Evolutionary conservation across 78 protist species (phyloP), one percentile per base, ranked within the genome.

Genomic region (Dictyostelium brefeldianum): DNA sequence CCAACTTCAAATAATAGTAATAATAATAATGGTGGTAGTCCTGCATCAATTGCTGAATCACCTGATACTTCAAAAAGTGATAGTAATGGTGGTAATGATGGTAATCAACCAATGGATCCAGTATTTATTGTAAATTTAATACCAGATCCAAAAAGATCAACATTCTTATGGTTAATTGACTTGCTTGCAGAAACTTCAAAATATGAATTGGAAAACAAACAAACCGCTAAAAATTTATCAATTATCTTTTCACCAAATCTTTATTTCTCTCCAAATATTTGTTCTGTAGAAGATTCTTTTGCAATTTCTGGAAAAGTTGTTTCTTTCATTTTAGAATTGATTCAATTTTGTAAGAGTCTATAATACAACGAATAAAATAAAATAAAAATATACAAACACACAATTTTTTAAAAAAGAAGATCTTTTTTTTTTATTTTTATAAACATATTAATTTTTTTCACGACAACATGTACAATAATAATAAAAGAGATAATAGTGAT

Each of bases 161-260:
- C 79, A 10, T 83, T 83, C 56, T 79, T 83, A 11, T 83, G 91
- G 91, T 22, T 83, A 9, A 62, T 83, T 6, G 78, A 83, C 22
- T 25, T 83, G 10, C 41, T 83, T 5, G 67, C 91, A 18, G 22
- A 27, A 4, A 57, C 73, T 14, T 31, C 91, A 12, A 54, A 43
- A 14, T 27, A 71, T 56, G 91, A 69, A 51, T 18, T 6, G 4
- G 22, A 25, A 54, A 83, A 69, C 51, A 83, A 83, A 83, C 71
- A 71, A 81, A 54, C 41, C 17, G 20, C 56, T n/a, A 83, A 83
- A 43, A 69, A 36, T 43, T 25, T 83, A 43, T 59, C 91, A 27
- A 75, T 83, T 50, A 71, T 83, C 6, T 51, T 83, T n/a, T 31
- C 91, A 12, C 91, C 91, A 46, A 83, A 83, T 71, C 74, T 83